Evolutionary conservation across 345 rosid genomes (phyloP).

Genomic region (Melaleuca quinquenervia): DNA sequence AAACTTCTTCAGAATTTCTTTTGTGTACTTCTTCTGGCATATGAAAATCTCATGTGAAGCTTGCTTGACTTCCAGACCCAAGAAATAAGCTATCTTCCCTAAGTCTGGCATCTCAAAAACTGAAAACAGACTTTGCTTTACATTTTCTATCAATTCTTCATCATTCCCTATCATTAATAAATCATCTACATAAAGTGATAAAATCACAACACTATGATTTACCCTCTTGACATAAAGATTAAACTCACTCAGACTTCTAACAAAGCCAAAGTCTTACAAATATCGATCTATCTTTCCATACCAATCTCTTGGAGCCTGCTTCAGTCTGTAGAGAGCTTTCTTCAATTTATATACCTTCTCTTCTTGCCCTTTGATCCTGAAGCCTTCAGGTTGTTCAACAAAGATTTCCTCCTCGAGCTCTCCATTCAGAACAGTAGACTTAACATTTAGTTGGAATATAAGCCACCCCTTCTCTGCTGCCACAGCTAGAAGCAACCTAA

Average conservation of each 20-base stretch:
- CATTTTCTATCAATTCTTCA: background rate
- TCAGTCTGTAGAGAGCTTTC: background rate
- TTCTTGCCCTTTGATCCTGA: background rate
- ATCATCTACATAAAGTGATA: background rate
- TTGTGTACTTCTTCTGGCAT: background rate
- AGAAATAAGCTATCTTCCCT: background rate
- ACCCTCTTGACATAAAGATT: background rate
- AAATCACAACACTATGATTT: background rate
- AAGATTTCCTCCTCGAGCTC: background rate
- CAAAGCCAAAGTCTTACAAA: background rate
- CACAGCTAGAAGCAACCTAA: background rate
- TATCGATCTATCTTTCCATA: background rate
- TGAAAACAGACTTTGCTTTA: background rate
- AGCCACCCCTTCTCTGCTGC: background rate
- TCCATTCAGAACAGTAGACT: constrained; percentile 1
- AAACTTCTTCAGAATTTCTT: background rate
- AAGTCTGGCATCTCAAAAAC: background rate
- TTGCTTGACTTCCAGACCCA: constrained; percentile 1
- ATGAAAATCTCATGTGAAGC: background rate
- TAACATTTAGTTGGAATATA: constrained; percentile 1
- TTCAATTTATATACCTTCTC: background rate
- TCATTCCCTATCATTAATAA: background rate
- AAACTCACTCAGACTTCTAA: background rate
- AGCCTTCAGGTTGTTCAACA: background rate
- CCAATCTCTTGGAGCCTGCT: background rate